phyloP scores from a whole-genome alignment of 768 basidiomycete species.

The Kwoniella dendrophila region DNA sequence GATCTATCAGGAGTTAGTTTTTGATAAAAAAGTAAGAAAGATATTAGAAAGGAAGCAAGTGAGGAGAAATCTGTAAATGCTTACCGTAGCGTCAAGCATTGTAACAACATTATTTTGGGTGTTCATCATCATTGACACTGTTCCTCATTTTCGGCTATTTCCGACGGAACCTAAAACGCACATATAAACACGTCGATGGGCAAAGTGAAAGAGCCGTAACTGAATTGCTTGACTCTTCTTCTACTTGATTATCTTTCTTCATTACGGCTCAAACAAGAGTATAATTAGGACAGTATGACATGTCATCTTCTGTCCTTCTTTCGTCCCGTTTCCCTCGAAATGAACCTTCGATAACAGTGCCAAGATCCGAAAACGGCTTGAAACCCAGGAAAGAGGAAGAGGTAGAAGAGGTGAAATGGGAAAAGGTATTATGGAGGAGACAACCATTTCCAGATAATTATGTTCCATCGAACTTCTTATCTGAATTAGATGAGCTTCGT shows the following conservation, averaged over 20 bases:
- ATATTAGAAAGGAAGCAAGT: too few species aligned
- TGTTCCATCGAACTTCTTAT: slow-evolving; percentile 76
- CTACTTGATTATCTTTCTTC: background rate
- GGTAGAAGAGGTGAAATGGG: slow-evolving; percentile 36
- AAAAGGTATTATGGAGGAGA: slow-evolving; percentile 54
- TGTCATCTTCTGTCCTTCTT: slow-evolving; percentile 2
- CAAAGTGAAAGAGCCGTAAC: background rate
- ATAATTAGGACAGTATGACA: slow-evolving; percentile 10
- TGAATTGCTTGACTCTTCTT: background rate
- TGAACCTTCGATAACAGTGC: background rate
- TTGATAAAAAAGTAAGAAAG: background rate
- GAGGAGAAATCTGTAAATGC: too few species aligned
- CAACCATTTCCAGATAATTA: slow-evolving; percentile 82
- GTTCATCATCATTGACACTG: background rate
- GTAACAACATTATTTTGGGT: background rate
- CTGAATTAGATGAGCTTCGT: slow-evolving; percentile 63
- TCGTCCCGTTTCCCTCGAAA: slow-evolving; percentile 1
- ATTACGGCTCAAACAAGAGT: too few species aligned
- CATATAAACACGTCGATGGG: background rate
- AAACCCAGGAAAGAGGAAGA: background rate
- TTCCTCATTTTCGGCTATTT: background rate
- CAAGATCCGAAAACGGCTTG: background rate
- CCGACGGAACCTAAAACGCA: slow-evolving; percentile 6
- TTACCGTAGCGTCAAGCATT: too few species aligned
- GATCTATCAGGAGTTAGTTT: too few species aligned